A percentile compares a stretch with the other conserved stretches of the same genome.
phyloP scores from a whole-genome alignment of 2,329 filamentous ascomycete species.

The Peltaster fructicola region DNA sequence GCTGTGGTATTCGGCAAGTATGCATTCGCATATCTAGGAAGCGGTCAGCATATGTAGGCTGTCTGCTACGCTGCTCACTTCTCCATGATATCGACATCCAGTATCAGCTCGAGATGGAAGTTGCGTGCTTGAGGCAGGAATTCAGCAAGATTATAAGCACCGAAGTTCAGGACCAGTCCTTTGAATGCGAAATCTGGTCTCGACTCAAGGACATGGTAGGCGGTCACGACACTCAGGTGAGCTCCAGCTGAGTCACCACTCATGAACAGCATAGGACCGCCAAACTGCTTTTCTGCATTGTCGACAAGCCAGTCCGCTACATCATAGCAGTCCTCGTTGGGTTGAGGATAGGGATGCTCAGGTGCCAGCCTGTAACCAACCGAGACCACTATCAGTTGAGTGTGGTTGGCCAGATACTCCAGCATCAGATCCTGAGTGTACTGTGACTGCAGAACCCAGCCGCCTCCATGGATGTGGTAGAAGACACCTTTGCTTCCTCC shows the following conservation, averaged over 20 bases:
- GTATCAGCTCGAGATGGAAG: constrained; percentile 24
- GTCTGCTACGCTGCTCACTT: too few species aligned
- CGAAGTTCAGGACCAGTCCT: constrained; percentile 36
- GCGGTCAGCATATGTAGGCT: too few species aligned
- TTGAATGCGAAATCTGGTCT: constrained; percentile 25
- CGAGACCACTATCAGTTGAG: constrained; percentile 32
- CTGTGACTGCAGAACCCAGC: constrained; percentile 28
- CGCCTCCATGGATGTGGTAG: constrained; percentile 38
- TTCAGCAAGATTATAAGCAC: constrained; percentile 30
- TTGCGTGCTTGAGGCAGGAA: constrained; percentile 26
- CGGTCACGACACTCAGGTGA: constrained; percentile 30
- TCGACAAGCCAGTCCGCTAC: constrained; percentile 36
- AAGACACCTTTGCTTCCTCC: constrained; percentile 25
- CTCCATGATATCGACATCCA: constrained; percentile 29
- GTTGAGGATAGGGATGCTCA: constrained; percentile 39
- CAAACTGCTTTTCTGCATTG: constrained; percentile 26
- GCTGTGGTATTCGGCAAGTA: constrained; percentile 26
- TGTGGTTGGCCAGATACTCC: constrained; percentile 32
- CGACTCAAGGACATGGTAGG: constrained; percentile 28
- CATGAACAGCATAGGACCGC: constrained; percentile 23
- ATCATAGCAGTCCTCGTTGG: constrained; percentile 39
- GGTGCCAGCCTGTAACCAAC: constrained; percentile 44
- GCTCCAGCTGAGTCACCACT: constrained; percentile 36
- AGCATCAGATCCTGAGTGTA: constrained; percentile 30
- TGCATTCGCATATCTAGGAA: constrained; percentile 24